Conservation (phyloP, 129 eudicot species). For the Tagetes patula region DNA sequence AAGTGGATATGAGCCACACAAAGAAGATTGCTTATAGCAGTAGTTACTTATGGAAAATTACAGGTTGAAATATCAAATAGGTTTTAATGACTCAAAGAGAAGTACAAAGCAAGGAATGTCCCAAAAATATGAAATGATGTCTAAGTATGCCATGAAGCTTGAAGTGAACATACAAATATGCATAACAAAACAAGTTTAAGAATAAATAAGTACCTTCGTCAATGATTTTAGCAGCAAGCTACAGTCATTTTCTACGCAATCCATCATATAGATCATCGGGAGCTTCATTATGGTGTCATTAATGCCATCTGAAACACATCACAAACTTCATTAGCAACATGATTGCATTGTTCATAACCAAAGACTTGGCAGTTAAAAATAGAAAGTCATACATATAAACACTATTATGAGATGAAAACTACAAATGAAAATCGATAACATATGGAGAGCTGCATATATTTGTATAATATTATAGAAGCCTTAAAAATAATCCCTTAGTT, state of each 20-base stretch:
- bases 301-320: constrained; percentile 56
- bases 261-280: constrained; percentile 75
- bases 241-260: constrained; percentile 87
- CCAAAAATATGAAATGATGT: constrained; percentile 1
- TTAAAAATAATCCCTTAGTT: background rate
- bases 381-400: constrained; percentile 23
- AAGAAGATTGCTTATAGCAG: background rate
- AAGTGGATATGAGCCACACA: background rate
- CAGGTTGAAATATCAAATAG: constrained; percentile 19
- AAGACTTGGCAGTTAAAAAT: constrained; percentile 1
- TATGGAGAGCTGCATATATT: background rate
- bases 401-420: constrained; percentile 18
- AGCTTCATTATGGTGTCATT: constrained; percentile 43
- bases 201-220: constrained; percentile 47
- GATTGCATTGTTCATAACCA: constrained; percentile 26
- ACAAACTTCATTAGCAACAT: constrained; percentile 42
- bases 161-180: constrained; percentile 13
- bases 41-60: constrained; percentile 4
- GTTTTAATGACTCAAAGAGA: background rate
- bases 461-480: background rate
- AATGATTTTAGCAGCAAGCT: constrained; percentile 54
- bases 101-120: constrained; percentile 16
- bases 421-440: background rate
- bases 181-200: background rate
- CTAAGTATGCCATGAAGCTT: background rate